These are phyloP conservation scores for Tremella yokohamensis DNA, from an alignment of 768 basidiomycete genomes.

Conservation along the genomic window DNA sequence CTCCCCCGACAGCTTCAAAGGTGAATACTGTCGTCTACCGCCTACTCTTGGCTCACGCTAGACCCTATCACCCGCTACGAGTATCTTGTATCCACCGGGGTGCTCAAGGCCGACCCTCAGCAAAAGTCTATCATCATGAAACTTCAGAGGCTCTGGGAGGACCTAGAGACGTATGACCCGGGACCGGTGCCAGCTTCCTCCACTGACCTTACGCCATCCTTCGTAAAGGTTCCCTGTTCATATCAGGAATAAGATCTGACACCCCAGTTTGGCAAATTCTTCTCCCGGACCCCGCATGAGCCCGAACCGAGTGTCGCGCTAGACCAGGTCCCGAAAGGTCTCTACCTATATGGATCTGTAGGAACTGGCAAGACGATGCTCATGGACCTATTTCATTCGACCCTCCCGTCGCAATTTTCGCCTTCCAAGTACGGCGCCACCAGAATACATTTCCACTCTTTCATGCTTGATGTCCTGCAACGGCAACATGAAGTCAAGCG, in stretches of 20 bases:
- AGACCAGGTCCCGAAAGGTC: slow-evolving; percentile 67
- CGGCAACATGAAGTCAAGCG: slow-evolving; percentile 53
- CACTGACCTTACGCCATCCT: slow-evolving; percentile 33
- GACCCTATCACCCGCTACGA: slow-evolving; percentile 53
- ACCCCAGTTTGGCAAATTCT: slow-evolving; percentile 32
- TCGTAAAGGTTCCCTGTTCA: slow-evolving; percentile 20
- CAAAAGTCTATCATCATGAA: slow-evolving; percentile 79
- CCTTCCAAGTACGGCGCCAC: slow-evolving; percentile 29
- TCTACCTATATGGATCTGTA: slow-evolving; percentile 94
- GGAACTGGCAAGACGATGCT: slow-evolving; percentile 95
- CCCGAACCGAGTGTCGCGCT: slow-evolving; percentile 52
- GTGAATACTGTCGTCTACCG: slow-evolving; percentile 11
- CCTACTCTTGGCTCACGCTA: slow-evolving; percentile 6
- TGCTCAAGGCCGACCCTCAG: slow-evolving; percentile 71
- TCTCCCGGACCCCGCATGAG: slow-evolving; percentile 13
- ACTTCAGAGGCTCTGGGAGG: slow-evolving; percentile 73
- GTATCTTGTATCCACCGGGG: slow-evolving; percentile 56
- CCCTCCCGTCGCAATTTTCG: slow-evolving; percentile 56
- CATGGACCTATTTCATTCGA: slow-evolving; percentile 94
- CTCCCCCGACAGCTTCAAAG: slow-evolving; percentile 20
- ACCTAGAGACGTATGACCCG: slow-evolving; percentile 67
- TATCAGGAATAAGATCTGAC: not conserved
- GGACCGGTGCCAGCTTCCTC: slow-evolving; percentile 58
- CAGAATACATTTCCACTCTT: slow-evolving; percentile 95
- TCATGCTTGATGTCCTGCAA: slow-evolving; percentile 99